Conservation (phyloP, 768 basidiomycete genomes). For the Trametes elegans region DNA sequence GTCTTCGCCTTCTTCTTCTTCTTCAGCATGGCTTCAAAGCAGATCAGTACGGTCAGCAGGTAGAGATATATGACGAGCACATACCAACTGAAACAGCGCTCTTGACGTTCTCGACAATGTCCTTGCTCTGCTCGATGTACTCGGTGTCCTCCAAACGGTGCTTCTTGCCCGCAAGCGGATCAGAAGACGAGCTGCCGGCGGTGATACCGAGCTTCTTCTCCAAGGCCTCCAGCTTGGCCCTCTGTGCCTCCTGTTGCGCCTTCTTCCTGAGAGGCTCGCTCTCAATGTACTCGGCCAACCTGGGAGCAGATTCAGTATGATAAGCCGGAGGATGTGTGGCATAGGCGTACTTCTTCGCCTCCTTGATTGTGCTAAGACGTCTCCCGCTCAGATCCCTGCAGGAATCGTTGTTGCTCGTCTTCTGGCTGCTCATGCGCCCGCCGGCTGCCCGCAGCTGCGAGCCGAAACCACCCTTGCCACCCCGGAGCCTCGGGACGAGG, state of each 20-base stretch:
- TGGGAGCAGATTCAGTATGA: slow-evolving; percentile 28
- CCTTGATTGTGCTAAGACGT: slow-evolving; percentile 90
- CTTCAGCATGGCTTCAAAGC: slow-evolving; percentile 57
- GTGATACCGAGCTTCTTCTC: slow-evolving; percentile 80
- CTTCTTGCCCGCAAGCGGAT: slow-evolving; percentile 68
- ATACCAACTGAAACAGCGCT: slow-evolving; percentile 84
- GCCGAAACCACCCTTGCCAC: slow-evolving; percentile 98
- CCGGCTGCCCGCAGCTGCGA: slow-evolving; percentile 95
- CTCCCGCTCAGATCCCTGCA: slow-evolving; percentile 91
- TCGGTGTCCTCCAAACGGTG: slow-evolving; percentile 90
- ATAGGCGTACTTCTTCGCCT: slow-evolving; percentile 80
- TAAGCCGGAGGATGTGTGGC: not conserved
- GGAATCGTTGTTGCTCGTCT: slow-evolving; percentile 92
- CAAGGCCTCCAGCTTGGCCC: slow-evolving; percentile 78
- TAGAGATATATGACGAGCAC: slow-evolving; percentile 26
- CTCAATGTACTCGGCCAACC: slow-evolving; percentile 84
- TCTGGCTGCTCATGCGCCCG: slow-evolving; percentile 95
- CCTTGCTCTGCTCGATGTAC: slow-evolving; percentile 87
- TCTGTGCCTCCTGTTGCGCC: slow-evolving; percentile 73
- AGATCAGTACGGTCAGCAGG: slow-evolving; percentile 17
- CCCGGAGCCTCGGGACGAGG: slow-evolving; percentile 69
- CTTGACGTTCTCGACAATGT: slow-evolving; percentile 89
- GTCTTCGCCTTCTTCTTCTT: slow-evolving; percentile 71
- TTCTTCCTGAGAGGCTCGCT: slow-evolving; percentile 78
- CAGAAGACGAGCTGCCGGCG: slow-evolving; percentile 36